Base-by-base conservation (phyloP, 192 early-diverging fungal species). In the Coemansia sp. region DNA sequence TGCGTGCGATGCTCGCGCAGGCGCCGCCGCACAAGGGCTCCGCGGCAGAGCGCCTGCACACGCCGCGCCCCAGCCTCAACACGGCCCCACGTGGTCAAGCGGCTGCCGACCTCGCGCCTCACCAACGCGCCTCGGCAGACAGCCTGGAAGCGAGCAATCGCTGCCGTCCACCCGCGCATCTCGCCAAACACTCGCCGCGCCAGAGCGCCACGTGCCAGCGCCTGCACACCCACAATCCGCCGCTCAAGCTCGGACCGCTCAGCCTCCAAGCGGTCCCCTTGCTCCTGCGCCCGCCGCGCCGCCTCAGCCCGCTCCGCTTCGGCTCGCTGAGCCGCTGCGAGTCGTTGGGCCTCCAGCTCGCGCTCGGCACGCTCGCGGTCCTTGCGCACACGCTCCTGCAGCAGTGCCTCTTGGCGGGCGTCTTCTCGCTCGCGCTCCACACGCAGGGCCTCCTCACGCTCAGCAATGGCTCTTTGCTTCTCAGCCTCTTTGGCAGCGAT, bases 21-120 rank as follows among this genome's bases (percentile, higher is more conserved):
- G 22, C 81, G 86, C 64, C 80, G 79, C 27, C 92, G 87, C 44
- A 88, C 88, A 16, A 92, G 81, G 29, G 85, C 87, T 0, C 90
- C 92, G 27, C 89, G 86, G 40, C 83, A 69, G 53, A 83, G 76
- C 2, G 94, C 91, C 90, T 97, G 90, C 13, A 89, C 71, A 1
- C 62, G 55, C 18, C 74, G 75, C 24, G 81, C 77, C 10, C 74
- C 71, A 2, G 33, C 38, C 40, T 77, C 80, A n/a, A 83, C 74
- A 46, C 68, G 68, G 18, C 75, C 61, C 76, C 76, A 82, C 53
- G 65, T 61, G 5, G 71, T 44, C 33, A 81, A 74, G 0, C 78
- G 64, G 63, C 64, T 47, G 38, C 74, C 75, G n/a, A 78, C 70
- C 52, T 78, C 78, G 33, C 68, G 71, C 38, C 85, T 75, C 58